These are phyloP conservation scores for Paspalum notatum DNA, from an alignment of 176 grass and related monocot genomes.

Conservation along the genomic window DNA sequence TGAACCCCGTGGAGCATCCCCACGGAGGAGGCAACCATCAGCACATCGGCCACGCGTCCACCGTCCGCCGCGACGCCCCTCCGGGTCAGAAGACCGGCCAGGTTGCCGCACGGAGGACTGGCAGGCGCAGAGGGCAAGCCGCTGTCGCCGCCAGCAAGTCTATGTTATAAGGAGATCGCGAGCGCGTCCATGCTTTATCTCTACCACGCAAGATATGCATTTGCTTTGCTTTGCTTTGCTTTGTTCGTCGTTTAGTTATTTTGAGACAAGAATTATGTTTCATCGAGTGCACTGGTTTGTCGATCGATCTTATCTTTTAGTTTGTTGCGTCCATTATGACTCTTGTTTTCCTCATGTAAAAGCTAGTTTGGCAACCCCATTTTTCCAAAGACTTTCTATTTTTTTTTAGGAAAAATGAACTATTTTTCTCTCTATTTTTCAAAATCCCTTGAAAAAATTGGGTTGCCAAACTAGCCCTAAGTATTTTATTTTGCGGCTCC, in stretches of 20 bases:
- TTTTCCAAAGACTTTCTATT: too few relatives aligned
- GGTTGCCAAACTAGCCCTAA: too few relatives aligned
- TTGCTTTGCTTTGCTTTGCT: background rate
- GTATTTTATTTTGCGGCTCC: too few relatives aligned
- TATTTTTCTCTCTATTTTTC: too few relatives aligned
- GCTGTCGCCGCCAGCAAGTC: background rate
- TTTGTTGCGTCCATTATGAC: too few relatives aligned
- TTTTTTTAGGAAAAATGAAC: too few relatives aligned
- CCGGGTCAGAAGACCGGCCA: constrained; percentile 17
- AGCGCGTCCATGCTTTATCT: background rate
- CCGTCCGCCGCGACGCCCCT: constrained; percentile 73
- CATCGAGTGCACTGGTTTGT: background rate
- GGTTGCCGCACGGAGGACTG: background rate
- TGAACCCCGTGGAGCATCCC: constrained; percentile 47
- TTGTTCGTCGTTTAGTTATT: background rate
- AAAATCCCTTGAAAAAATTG: too few relatives aligned
- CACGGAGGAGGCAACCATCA: constrained; percentile 93
- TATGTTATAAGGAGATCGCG: background rate
- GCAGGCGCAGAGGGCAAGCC: background rate
- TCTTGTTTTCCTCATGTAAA: too few relatives aligned
- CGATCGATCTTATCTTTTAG: too few relatives aligned
- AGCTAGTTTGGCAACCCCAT: too few relatives aligned
- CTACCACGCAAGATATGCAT: background rate
- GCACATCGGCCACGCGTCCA: constrained; percentile 89
- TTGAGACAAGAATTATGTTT: background rate